Evolutionary conservation across 176 grass and related monocot species (phyloP), one percentile per base, ranked within the genome.

Genomic region (Carex kokanica): DNA sequence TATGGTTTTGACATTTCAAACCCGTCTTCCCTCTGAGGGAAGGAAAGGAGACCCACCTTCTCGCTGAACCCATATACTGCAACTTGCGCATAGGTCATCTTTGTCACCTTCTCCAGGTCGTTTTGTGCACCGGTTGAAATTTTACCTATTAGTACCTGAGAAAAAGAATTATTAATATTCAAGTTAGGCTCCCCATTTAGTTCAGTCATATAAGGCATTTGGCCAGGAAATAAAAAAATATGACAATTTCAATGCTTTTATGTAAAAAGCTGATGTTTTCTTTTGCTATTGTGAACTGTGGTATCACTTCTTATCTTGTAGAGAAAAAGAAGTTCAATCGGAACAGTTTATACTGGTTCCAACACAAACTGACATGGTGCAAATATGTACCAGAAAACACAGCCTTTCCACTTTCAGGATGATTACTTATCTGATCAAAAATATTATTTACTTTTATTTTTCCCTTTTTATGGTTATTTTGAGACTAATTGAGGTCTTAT

Each of bases 41-140:
- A 98, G 29, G 92, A 98, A 53, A 98, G 89, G 43, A 98, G 90
- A 68, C 91, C 92, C 64, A 98, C 92, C 75, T 98, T 98, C 80
- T 95, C 89, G 43, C 91, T 98, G 78, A 97, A 97, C 17, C 92
- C 92, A 8, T 97, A 97, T 34, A 92, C 87, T 62, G 94, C 94
- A 84, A 95, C 95, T 81, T 98, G 95, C 4, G 86, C 86, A 58
- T 98, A 98, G 3, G 95, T 95, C 91, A 95, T 93, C 81, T 90
- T 93, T 24, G 92, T 93, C 64, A 98, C 92, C 78, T 95, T 98
- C 89, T 98, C 95, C 68, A 98, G 83, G 77, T 95, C 92, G 55
- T 98, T 95, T 61, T 95, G 95, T 68, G 95, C 92, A 66, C 92
- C 92, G 27, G 86, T 98, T 15, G 91, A 98, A 66, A 98, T 95